Percentiles rank a stretch among this genome's conserved stretches.
Conservation (phyloP, 176 grass and related monocot genomes). For the Bromus sterilis region DNA sequence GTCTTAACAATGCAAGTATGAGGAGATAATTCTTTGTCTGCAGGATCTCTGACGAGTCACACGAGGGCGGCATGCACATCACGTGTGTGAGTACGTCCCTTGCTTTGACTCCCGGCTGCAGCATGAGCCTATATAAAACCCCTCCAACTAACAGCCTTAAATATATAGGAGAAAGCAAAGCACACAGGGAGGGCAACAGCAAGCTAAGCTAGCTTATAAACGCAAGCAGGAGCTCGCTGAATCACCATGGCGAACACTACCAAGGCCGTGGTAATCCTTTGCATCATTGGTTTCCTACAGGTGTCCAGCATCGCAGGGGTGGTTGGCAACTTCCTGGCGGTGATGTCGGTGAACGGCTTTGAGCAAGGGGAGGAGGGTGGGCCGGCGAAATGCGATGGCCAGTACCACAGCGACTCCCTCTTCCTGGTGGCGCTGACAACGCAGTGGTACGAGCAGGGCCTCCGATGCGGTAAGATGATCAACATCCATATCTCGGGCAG, state of each 20-base stretch:
- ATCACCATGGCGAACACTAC: background rate
- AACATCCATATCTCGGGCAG: background rate
- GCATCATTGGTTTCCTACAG: background rate
- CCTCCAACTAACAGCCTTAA: no score
- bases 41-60: no score
- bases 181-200: background rate
- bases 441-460: background rate
- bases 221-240: background rate
- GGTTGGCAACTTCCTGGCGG: no score
- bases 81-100: no score
- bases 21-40: no score
- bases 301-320: background rate
- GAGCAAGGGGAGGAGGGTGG: background rate
- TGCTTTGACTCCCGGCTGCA: no score
- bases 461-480: background rate
- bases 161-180: background rate
- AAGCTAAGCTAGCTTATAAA: background rate
- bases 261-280: background rate
- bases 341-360: conserved; percentile 6
- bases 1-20: no score
- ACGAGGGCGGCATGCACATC: no score
- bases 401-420: background rate
- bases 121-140: background rate
- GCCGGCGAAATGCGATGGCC: background rate
- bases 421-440: conserved; percentile 14